A percentile compares a stretch with the other conserved stretches of the same genome.
Evolutionary conservation across 176 grass and related monocot species (phyloP).

Genomic region (Lolium rigidum): DNA sequence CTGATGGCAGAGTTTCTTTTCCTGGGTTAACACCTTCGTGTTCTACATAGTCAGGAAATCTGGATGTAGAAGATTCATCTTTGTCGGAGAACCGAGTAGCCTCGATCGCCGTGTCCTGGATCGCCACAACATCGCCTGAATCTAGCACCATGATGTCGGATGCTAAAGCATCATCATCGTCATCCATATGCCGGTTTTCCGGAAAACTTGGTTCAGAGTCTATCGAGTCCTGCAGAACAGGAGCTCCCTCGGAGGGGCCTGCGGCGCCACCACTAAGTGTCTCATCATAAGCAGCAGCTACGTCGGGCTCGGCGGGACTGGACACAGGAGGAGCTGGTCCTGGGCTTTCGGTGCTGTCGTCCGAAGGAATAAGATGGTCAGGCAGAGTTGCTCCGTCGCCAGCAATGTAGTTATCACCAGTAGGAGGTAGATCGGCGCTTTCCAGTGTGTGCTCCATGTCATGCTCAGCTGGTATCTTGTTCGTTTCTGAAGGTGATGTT

Average conservation of each 20-base stretch:
- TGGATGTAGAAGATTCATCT: constrained; percentile 12
- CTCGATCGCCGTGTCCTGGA: not conserved
- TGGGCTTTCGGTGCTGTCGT: not conserved
- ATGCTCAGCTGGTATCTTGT: constrained; percentile 12
- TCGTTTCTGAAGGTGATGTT: constrained; percentile 22
- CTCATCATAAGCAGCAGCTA: not conserved
- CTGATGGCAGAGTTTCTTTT: not conserved
- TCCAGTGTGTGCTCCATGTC: constrained; percentile 6
- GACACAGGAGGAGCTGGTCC: not conserved
- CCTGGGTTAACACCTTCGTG: not conserved
- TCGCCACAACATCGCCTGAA: constrained; percentile 53
- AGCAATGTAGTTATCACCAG: not conserved
- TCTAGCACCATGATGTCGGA: constrained; percentile 50
- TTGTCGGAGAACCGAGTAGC: not conserved
- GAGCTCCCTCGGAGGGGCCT: constrained; percentile 24
- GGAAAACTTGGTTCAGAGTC: constrained; percentile 37
- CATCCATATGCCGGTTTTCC: constrained; percentile 37
- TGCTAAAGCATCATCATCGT: constrained; percentile 33
- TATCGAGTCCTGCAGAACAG: constrained; percentile 42
- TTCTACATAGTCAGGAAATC: constrained; percentile 38
- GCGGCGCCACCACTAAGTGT: not conserved
- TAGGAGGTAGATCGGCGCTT: not conserved
- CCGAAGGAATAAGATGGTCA: constrained; percentile 30
- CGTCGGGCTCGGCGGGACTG: not conserved
- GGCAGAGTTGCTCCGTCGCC: constrained; percentile 9